These are phyloP conservation scores for Striga asiatica DNA, from an alignment of 257 asterid species.

Conservation along the genomic window DNA sequence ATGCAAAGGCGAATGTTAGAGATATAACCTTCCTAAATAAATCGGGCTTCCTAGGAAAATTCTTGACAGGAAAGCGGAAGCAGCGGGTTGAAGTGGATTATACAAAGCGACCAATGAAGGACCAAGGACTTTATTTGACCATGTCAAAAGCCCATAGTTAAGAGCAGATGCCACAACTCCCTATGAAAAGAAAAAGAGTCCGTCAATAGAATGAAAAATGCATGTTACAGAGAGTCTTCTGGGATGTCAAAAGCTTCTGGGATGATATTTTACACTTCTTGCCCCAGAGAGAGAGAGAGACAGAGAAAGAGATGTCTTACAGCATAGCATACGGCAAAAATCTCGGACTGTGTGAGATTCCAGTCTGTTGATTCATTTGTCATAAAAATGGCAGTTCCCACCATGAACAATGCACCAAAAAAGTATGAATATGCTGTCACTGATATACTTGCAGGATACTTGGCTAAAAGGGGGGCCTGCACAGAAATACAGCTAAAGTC, in stretches of 20 bases:
- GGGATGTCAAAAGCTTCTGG: neutral
- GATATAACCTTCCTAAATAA: slow-evolving; percentile 78
- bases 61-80: slow-evolving; percentile 69
- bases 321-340: slow-evolving; percentile 76
- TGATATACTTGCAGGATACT: slow-evolving; percentile 86
- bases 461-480: slow-evolving; percentile 82
- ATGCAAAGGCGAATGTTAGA: neutral
- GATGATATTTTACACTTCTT: neutral
- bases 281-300: neutral
- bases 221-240: neutral
- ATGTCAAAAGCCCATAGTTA: slow-evolving; percentile 73
- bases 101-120: slow-evolving; percentile 90
- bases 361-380: slow-evolving; percentile 60
- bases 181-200: slow-evolving; percentile 26
- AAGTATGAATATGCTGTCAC: slow-evolving; percentile 85
- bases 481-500: slow-evolving; percentile 14
- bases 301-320: slow-evolving; percentile 38
- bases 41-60: slow-evolving; percentile 90
- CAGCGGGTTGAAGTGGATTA: slow-evolving; percentile 89
- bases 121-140: slow-evolving; percentile 85
- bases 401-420: slow-evolving; percentile 67
- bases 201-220: neutral
- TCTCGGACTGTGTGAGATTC: slow-evolving; percentile 63
- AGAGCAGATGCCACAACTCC: slow-evolving; percentile 85
- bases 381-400: slow-evolving; percentile 40